These are phyloP conservation scores for Ganoderma boninense DNA, from an alignment of 1,284 basidiomycete genomes.

Conservation along the genomic window DNA sequence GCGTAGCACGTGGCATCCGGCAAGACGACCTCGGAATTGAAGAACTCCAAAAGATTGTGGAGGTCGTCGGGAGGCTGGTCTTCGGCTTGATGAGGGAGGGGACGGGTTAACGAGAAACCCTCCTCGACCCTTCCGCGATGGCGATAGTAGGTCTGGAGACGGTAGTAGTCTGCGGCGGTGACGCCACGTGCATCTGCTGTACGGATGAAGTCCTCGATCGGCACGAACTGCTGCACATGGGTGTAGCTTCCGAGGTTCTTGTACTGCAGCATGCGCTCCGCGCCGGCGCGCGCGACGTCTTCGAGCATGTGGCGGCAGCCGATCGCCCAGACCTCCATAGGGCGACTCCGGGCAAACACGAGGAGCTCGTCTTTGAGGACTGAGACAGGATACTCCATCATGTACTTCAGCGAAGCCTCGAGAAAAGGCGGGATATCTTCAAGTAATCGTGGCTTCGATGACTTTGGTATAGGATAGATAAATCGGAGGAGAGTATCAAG, in stretches of 20 bases:
- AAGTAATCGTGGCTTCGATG: slow-evolving; percentile 4
- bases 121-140: slow-evolving; percentile 5
- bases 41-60: slow-evolving; percentile 5
- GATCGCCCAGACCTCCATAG: slow-evolving; percentile 28
- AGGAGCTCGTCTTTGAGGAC: slow-evolving; percentile 18
- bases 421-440: slow-evolving; percentile 17
- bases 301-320: slow-evolving; percentile 27
- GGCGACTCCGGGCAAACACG: slow-evolving; percentile 6
- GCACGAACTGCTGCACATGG: slow-evolving; percentile 16
- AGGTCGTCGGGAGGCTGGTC: neutral
- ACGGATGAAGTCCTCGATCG: slow-evolving; percentile 5
- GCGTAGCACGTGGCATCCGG: slow-evolving; percentile 55
- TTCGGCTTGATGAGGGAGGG: neutral
- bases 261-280: slow-evolving; percentile 7
- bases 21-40: slow-evolving; percentile 7
- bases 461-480: slow-evolving; percentile 7
- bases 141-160: slow-evolving; percentile 22
- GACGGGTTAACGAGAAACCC: slow-evolving; percentile 11
- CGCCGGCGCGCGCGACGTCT: slow-evolving; percentile 17
- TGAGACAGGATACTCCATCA: slow-evolving; percentile 26
- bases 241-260: slow-evolving; percentile 15
- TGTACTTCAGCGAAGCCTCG: slow-evolving; percentile 30
- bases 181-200: slow-evolving; percentile 20
- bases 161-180: slow-evolving; percentile 29
- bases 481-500: neutral